Conservation (phyloP, 1,284 basidiomycete genomes). For the Leccinum idahoense region DNA sequence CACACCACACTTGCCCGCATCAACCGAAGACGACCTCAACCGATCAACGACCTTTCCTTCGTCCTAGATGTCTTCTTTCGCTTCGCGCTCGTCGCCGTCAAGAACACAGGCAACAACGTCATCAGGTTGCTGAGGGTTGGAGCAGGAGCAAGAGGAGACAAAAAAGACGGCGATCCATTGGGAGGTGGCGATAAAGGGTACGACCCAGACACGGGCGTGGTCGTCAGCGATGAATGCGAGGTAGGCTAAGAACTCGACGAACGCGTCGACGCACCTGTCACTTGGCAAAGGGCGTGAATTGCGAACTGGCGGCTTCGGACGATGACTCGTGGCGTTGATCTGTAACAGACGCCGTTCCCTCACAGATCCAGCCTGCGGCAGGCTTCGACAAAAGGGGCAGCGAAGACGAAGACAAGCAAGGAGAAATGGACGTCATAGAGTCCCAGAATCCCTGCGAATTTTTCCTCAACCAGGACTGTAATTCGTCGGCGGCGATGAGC, state of each 20-base stretch:
- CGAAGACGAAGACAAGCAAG: constrained; percentile 21
- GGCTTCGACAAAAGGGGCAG: constrained; percentile 13
- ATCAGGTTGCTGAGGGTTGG: constrained; percentile 1
- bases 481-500: constrained; percentile 13
- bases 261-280: too few relatives aligned
- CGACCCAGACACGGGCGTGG: too few relatives aligned
- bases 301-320: too few relatives aligned
- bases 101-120: constrained; percentile 22
- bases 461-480: constrained; percentile 12
- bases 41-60: constrained; percentile 15
- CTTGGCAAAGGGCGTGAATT: too few relatives aligned
- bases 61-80: constrained; percentile 26
- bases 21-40: too few relatives aligned
- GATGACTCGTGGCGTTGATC: too few relatives aligned
- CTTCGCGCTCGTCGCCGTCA: constrained; percentile 17
- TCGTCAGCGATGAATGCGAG: too few relatives aligned
- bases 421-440: constrained; percentile 16
- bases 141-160: neutral
- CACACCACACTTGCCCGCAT: too few relatives aligned
- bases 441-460: constrained; percentile 31
- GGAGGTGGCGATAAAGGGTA: too few relatives aligned
- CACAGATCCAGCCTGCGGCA: neutral
- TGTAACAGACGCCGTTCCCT: too few relatives aligned
- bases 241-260: too few relatives aligned
- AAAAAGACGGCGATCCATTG: neutral